Conservation (phyloP, 169 alveolate species). For the Condylostoma magnum region DNA sequence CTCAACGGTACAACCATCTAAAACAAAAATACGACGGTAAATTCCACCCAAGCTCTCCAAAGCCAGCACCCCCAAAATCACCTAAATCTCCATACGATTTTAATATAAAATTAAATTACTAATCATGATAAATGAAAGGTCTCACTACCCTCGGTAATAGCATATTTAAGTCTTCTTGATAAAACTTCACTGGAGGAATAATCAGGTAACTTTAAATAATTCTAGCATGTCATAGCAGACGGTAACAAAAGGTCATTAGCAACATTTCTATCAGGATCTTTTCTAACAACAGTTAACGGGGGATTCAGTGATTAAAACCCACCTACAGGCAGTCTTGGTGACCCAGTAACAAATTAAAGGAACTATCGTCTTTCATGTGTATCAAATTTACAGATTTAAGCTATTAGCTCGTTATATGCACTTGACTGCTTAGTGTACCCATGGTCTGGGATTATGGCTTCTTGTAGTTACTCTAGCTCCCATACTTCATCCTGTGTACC, state of each 20-base stretch:
- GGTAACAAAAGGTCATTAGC: conserved; percentile 82
- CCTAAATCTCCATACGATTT: too few species aligned
- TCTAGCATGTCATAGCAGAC: conserved; percentile 94
- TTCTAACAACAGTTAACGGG: conserved; percentile 63
- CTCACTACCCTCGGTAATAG: conserved; percentile 90
- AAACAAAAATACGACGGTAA: too few species aligned
- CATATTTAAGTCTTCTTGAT: conserved; percentile 77
- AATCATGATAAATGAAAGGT: conserved; percentile 84
- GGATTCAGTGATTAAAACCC: conserved; percentile 92
- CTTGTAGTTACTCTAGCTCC: conserved; percentile 53
- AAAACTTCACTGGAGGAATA: conserved; percentile 83
- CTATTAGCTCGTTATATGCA: too few species aligned
- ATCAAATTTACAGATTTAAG: too few species aligned
- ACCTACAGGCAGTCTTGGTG: conserved; percentile 92
- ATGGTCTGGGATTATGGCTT: conserved; percentile 86
- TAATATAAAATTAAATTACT: too few species aligned
- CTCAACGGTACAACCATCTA: too few species aligned
- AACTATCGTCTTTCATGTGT: conserved; percentile 75
- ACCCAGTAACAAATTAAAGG: conserved; percentile 91
- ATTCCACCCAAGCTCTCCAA: too few species aligned
- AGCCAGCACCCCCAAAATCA: too few species aligned
- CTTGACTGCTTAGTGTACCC: conserved; percentile 61
- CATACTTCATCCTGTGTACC: conserved; percentile 58
- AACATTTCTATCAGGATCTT: conserved; percentile 18
- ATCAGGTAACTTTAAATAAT: conserved; percentile 92